Conservation (phyloP, 192 early-diverging fungal genomes). For the Lunasporangiospora selenospora region DNA sequence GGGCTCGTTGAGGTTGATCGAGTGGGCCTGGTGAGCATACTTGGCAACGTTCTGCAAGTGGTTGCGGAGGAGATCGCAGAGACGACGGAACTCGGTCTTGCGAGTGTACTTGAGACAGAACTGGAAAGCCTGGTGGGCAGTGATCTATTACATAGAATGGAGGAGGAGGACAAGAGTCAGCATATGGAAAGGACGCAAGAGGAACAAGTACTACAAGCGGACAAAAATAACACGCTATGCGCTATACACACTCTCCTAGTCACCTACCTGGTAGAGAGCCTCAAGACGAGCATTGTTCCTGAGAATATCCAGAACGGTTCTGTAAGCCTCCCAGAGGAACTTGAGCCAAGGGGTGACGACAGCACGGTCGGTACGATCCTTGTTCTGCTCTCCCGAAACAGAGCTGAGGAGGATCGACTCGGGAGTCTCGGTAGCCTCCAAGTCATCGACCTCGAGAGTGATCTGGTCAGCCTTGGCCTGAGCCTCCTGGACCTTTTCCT, state of each 20-base stretch:
- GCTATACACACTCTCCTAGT: too few relatives aligned
- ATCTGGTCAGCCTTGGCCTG: constrained; percentile 93
- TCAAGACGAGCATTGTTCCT: constrained; percentile 97
- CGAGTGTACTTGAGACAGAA: constrained; percentile 96
- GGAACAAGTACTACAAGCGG: neutral
- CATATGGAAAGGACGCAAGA: neutral
- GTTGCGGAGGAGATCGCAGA: constrained; percentile 96
- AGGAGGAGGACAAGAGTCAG: neutral
- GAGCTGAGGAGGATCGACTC: constrained; percentile 97
- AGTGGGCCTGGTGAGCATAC: constrained; percentile 89
- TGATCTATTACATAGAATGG: constrained; percentile 15
- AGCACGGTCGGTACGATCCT: constrained; percentile 97
- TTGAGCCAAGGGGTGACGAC: constrained; percentile 99
- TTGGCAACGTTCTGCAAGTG: constrained; percentile 93
- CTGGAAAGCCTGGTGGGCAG: constrained; percentile 93
- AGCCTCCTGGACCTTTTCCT: constrained; percentile 88
- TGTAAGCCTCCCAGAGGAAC: constrained; percentile 99
- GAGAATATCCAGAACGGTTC: constrained; percentile 95
- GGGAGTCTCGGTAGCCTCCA: constrained; percentile 96
- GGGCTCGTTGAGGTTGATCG: constrained; percentile 94
- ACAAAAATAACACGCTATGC: too few relatives aligned
- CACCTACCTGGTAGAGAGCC: constrained; percentile 82
- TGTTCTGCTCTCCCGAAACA: constrained; percentile 91
- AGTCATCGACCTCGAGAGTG: constrained; percentile 89
- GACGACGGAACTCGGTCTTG: constrained; percentile 98